These are phyloP conservation scores for Botryococcus braunii DNA, from an alignment of 163 green algal genomes.

Conservation along the genomic window DNA sequence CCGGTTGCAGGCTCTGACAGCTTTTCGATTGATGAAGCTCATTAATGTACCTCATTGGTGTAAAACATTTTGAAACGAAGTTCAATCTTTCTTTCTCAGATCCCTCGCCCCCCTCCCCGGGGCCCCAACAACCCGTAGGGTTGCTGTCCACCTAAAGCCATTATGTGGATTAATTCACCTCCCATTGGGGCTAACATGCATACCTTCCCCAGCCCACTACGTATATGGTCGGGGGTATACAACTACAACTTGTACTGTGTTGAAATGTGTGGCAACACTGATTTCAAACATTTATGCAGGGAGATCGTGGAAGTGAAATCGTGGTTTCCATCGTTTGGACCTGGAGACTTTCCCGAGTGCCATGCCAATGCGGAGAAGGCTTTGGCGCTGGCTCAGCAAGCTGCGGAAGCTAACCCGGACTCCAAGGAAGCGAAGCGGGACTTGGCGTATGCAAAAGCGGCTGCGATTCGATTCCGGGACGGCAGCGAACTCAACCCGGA, in stretches of 20 bases:
- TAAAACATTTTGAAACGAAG: no score
- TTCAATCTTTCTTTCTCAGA: no score
- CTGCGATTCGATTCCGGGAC: conserved; percentile 4
- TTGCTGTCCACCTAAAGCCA: no score
- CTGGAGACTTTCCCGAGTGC: conserved; percentile 8
- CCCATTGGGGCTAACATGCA: neutral
- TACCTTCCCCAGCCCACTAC: neutral
- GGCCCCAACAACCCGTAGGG: no score
- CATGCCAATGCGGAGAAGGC: conserved; percentile 8
- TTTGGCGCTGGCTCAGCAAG: conserved; percentile 9
- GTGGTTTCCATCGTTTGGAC: conserved; percentile 15
- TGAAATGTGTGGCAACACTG: neutral
- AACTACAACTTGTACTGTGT: neutral
- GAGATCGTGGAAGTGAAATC: conserved; percentile 1
- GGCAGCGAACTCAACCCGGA: conserved; percentile 5
- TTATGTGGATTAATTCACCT: no score
- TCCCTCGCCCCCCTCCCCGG: no score
- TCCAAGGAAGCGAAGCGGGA: conserved; percentile 13
- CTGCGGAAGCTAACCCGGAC: conserved; percentile 1
- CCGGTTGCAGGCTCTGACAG: no score
- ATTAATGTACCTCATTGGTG: no score
- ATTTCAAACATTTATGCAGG: conserved; percentile 6
- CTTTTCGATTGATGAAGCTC: no score
- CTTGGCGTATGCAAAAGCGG: conserved; percentile 12
- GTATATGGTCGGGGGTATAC: neutral